Base-by-base conservation (phyloP, 805 yeast species). In the Zygosaccharomyces kombuchaensis region DNA sequence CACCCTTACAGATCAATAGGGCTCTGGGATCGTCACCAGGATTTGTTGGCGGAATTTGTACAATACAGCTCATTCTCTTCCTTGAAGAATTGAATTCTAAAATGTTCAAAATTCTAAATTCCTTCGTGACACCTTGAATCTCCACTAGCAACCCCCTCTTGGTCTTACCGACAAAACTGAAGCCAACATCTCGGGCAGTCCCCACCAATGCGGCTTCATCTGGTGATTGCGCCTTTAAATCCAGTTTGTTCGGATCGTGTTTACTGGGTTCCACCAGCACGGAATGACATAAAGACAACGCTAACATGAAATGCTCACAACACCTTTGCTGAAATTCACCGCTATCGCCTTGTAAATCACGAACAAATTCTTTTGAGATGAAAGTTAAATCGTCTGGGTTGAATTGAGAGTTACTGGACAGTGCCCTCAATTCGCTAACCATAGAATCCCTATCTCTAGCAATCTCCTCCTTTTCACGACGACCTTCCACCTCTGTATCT, bases 171-270 rank as follows among this genome's bases (percentile, higher is more conserved):
- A 75, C 62, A 60, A 84, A 84, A 30, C 77, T 74, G 64, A 79
- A 85, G 0, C 95, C 95, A 55, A 84, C 70, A 56, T 84, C 83
- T 61, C 90, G 75, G 0, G 93, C 93, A 16, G 93, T 84, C 12
- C 82, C 82, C 12, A 86, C 95, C 46, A 86, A 73, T 0, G 95
- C 93, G 22, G 90, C 89, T 65, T 86, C 95, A 71, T 86, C 95
- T 0, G 95, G 95, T 21, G 89, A 82, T 61, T 85, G 93, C 0
- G 93, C 93, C 57, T 83, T 82, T 31, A 84, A 66, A 21, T 78
- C 69, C 42, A 76, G 54, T 48, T 74, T 81, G 1, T 68, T 74
- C 2, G 87, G 80, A 53, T 79, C 73, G 21, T 73, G 72, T 32
- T 81, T 81, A 50, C 82, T 81, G 31, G 76, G 75, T 57, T 86